Base-by-base conservation (phyloP, 2,329 filamentous ascomycete genomes). In the Fusarium mangiferae region DNA sequence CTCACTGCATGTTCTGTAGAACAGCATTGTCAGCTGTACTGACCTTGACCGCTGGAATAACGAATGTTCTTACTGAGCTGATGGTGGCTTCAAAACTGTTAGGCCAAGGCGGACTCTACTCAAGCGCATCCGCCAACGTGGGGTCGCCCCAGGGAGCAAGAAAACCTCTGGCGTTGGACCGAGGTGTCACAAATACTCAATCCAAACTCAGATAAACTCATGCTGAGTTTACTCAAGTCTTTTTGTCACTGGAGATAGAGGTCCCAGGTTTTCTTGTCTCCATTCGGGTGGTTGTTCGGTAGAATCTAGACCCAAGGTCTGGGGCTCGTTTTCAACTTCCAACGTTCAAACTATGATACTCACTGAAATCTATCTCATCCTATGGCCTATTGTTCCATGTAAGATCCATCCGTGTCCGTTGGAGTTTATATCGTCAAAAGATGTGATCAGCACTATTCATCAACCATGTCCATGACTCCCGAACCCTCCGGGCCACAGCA, bases 91-190 rank as follows among this genome's bases (percentile, higher is more conserved):
- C 38, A 52, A 44, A 45, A 45, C 41, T 69, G 24, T 49, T 58
- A 67, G 70, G 59, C 69, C 69, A 66, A 73, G 59, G 42, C 48
- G 66, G 57, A 73, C 46, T 66, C 56, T 74, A 58, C 38, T 48
- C 54, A 42, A 70, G 41, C 30, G 66, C 46, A 70, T 66, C 59
- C 67, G 54, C 59, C 59, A 66, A 71, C 70, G 70, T 62, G 67
- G 71, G 71, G 67, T 33, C 28, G 11, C 12, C n/a, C 15, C 5
- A 5, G 4, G 22, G 11, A n/a, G 11, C 22, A 49, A n/a, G 28
- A 33, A 48, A 49, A 15, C 28, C 46, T 18, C 17, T 33, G 46
- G 6, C 6, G 46, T 5, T 33, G 22, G 17, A 49, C 28, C 0
- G 10, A 33, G 3, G 11, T 18, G 22, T n/a, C 15, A 49, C 5